These are phyloP conservation scores for Aspergillus sp. DNA, from an alignment of 2,329 filamentous ascomycete species.

Conservation along the genomic window DNA sequence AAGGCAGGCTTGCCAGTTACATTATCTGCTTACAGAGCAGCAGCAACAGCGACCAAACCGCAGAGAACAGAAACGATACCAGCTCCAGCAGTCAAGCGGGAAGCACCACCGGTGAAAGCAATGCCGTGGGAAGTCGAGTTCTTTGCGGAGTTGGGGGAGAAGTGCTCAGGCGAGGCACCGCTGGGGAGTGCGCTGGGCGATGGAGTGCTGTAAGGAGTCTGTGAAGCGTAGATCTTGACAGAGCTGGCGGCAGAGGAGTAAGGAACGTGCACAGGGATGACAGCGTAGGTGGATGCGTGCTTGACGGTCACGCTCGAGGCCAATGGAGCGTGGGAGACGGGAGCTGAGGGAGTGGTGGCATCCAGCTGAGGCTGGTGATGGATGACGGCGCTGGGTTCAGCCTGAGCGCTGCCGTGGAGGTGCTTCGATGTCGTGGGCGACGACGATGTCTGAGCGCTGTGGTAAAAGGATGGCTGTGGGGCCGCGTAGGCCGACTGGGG, in stretches of 20 bases:
- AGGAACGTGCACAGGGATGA: constrained; percentile 25
- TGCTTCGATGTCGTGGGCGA: too few relatives aligned
- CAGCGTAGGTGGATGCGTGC: constrained; percentile 14
- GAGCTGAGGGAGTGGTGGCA: too few relatives aligned
- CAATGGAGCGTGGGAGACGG: too few relatives aligned
- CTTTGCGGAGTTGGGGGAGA: constrained; percentile 29
- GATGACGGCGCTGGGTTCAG: background rate
- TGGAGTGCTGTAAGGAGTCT: constrained; percentile 16
- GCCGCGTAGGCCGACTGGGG: too few relatives aligned
- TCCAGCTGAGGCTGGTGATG: too few relatives aligned
- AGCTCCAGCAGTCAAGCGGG: constrained; percentile 10
- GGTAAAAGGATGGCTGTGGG: too few relatives aligned
- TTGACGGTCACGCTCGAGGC: constrained; percentile 7
- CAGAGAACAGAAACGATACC: constrained; percentile 18
- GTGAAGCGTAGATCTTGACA: constrained; percentile 18
- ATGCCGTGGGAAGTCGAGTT: constrained; percentile 8
- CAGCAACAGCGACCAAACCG: constrained; percentile 24
- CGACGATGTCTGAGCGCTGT: too few relatives aligned
- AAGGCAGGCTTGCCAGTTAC: background rate
- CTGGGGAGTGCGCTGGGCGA: constrained; percentile 34
- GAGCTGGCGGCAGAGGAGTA: constrained; percentile 6
- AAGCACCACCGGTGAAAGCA: constrained; percentile 22
- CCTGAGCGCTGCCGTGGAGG: background rate
- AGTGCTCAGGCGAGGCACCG: constrained; percentile 44
- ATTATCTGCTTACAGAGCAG: constrained; percentile 17